Percentiles rank a stretch among this genome's conserved stretches.
Evolutionary conservation across 805 yeast genomes (phyloP).

Genomic region (Saccharomyces paradoxus): DNA sequence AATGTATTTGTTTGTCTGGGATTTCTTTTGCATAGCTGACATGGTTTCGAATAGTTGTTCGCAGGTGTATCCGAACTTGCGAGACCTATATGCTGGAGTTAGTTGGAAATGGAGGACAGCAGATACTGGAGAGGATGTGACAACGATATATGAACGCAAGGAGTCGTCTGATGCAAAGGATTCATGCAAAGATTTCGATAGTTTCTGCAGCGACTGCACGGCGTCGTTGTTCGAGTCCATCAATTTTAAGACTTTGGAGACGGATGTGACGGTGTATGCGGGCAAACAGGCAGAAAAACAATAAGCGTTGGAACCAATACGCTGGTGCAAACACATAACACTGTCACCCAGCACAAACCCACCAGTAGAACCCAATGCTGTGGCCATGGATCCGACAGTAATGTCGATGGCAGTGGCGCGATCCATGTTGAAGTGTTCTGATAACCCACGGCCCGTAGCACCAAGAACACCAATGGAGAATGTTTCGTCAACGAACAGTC

Average conservation of each 20-base stretch:
- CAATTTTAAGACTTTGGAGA: constrained; percentile 45
- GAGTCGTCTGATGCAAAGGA: constrained; percentile 34
- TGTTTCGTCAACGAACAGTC: constrained; percentile 82
- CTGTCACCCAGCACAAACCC: constrained; percentile 86
- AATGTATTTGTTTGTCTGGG: constrained; percentile 28
- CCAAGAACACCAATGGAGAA: constrained; percentile 85
- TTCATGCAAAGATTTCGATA: constrained; percentile 34
- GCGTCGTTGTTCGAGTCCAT: constrained; percentile 37
- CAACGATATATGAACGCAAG: constrained; percentile 35
- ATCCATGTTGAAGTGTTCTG: constrained; percentile 63
- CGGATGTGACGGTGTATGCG: constrained; percentile 72
- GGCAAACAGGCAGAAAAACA: constrained; percentile 94
- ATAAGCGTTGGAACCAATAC: constrained; percentile 81
- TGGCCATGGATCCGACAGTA: constrained; percentile 80
- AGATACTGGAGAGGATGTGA: constrained; percentile 51
- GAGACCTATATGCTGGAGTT: constrained; percentile 33
- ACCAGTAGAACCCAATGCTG: constrained; percentile 76
- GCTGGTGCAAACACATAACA: constrained; percentile 84
- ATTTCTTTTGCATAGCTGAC: constrained; percentile 25
- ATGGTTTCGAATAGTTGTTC: constrained; percentile 23
- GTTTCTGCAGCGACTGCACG: constrained; percentile 32
- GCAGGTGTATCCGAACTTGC: constrained; percentile 21
- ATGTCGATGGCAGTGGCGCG: constrained; percentile 66
- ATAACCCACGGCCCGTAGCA: constrained; percentile 71
- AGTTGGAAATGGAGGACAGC: constrained; percentile 66